Conservation (phyloP, 2,329 filamentous ascomycete species). For the Triangularia verruculosa region DNA sequence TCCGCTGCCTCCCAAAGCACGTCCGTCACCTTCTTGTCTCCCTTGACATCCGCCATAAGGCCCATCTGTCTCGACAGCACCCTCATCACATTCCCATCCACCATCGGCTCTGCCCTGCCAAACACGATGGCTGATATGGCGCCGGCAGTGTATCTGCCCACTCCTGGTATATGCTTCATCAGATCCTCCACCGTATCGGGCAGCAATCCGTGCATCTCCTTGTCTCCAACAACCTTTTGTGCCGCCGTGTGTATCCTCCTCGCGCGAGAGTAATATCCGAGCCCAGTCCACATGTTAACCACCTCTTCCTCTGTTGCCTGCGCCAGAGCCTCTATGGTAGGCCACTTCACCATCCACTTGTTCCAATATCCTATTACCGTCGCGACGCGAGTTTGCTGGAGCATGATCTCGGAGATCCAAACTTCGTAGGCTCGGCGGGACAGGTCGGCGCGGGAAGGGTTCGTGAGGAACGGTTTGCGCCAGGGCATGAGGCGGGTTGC, state of each 20-base stretch:
- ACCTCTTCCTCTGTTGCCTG: conserved; percentile 54
- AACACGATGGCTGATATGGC: conserved; percentile 63
- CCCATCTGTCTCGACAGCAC: conserved; percentile 61
- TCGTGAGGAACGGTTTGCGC: conserved; percentile 56
- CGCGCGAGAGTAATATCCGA: conserved; percentile 65
- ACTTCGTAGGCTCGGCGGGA: conserved; percentile 61
- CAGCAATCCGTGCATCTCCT: conserved; percentile 44
- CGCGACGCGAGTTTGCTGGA: conserved; percentile 63
- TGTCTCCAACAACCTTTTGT: conserved; percentile 42
- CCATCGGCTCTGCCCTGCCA: conserved; percentile 56
- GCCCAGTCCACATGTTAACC: conserved; percentile 55
- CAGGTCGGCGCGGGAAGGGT: conserved; percentile 34
- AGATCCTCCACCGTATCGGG: conserved; percentile 46
- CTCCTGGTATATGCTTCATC: conserved; percentile 51
- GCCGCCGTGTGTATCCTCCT: conserved; percentile 58
- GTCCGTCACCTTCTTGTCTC: conserved; percentile 51
- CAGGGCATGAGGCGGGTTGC: conserved; percentile 54
- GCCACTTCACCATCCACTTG: conserved; percentile 59
- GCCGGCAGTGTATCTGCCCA: conserved; percentile 61
- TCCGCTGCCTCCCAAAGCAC: conserved; percentile 58
- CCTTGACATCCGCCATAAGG: conserved; percentile 54
- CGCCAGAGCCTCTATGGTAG: conserved; percentile 55
- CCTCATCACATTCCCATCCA: conserved; percentile 61
- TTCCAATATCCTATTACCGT: conserved; percentile 63
- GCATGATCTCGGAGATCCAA: conserved; percentile 66